Percentiles rank a stretch among this genome's conserved stretches.
Evolutionary conservation across 306 rosid genomes (phyloP).

Genomic region (Amphicarpaea edgeworthii): DNA sequence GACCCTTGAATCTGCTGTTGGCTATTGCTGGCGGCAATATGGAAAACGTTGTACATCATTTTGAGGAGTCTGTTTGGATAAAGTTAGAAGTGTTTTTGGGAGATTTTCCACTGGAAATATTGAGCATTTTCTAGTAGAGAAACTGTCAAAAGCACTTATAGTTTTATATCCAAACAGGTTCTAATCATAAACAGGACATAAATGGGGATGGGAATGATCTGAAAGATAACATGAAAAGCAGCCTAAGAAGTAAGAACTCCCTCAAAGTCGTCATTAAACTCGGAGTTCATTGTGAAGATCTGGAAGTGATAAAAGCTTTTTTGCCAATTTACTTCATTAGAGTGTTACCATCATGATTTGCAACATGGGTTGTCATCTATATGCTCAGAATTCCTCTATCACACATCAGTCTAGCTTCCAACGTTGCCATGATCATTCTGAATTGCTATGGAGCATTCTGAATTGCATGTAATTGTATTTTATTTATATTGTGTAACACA

Average conservation of each 20-base stretch:
- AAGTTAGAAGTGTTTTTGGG: too few species aligned
- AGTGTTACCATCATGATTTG: conserved; percentile 7
- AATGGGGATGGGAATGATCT: background rate
- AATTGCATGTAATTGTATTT: conserved; percentile 25
- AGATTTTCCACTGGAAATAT: too few species aligned
- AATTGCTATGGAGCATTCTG: conserved; percentile 15
- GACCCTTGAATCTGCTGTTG: conserved; percentile 20
- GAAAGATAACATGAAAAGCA: background rate
- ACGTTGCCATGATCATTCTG: conserved; percentile 20
- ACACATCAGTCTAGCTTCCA: background rate
- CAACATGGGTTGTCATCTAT: conserved; percentile 19
- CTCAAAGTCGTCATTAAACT: background rate
- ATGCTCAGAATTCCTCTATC: background rate
- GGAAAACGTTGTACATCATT: conserved; percentile 11
- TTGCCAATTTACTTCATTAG: conserved; percentile 25
- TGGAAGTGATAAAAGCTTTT: background rate
- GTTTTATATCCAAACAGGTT: too few species aligned
- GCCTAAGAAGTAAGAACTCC: conserved; percentile 33
- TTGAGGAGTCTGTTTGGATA: too few species aligned
- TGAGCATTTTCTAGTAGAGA: too few species aligned
- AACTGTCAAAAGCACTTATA: too few species aligned
- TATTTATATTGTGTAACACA: conserved; percentile 2
- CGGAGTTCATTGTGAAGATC: conserved; percentile 24
- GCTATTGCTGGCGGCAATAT: conserved; percentile 14
- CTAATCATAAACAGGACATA: too few species aligned